phyloP scores from a whole-genome alignment of 371 early-diverging fungal species.

The Mucor circinelloides region DNA sequence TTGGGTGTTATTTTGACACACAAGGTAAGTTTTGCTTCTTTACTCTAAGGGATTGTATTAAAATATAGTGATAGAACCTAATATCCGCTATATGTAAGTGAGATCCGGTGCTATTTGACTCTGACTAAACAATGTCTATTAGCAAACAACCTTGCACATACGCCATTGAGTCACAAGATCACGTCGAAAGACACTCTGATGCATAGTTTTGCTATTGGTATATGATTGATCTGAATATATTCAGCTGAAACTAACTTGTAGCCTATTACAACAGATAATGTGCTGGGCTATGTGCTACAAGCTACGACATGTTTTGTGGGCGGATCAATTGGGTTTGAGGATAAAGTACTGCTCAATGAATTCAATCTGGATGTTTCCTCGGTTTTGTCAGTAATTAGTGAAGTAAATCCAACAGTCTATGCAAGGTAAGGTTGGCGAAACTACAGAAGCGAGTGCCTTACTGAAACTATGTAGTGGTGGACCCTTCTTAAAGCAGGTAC shows the following conservation, averaged over 20 bases:
- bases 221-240: background rate
- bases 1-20: slow-evolving; percentile 31
- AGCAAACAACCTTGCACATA: slow-evolving; percentile 13
- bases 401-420: slow-evolving; percentile 77
- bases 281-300: slow-evolving; percentile 18
- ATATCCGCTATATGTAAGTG: slow-evolving; percentile 31
- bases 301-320: slow-evolving; percentile 38
- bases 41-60: background rate
- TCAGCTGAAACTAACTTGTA: background rate
- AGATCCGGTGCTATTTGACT: background rate
- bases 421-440: slow-evolving; percentile 23
- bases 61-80: slow-evolving; percentile 19
- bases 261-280: slow-evolving; percentile 6
- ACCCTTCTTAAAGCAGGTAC: slow-evolving; percentile 20
- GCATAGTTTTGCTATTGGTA: slow-evolving; percentile 28
- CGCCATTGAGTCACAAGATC: slow-evolving; percentile 16
- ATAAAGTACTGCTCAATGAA: slow-evolving; percentile 65
- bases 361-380: slow-evolving; percentile 35
- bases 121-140: background rate
- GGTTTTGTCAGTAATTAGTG: slow-evolving; percentile 7
- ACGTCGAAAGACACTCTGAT: slow-evolving; percentile 20
- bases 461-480: slow-evolving; percentile 7
- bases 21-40: slow-evolving; percentile 9
- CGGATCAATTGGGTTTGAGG: slow-evolving; percentile 72
- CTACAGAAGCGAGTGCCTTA: background rate